Base-by-base conservation (phyloP, 2,329 filamentous ascomycete genomes). In the Ophiostoma quercus region DNA sequence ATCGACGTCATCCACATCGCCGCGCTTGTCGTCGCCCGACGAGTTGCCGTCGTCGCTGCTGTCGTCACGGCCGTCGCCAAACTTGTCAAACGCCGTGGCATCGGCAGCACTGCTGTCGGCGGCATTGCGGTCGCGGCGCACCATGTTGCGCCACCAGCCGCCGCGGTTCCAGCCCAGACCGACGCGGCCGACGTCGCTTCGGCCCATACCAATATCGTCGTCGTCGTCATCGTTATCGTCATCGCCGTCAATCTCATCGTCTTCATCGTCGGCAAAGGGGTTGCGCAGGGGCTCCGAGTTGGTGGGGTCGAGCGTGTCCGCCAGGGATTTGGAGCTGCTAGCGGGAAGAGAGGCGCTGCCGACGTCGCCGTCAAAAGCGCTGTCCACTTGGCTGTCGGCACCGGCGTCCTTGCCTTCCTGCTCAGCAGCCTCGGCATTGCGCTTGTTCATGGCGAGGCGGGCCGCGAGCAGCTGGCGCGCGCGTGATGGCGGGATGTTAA, bases 381-480 rank as follows among this genome's bases (percentile, higher is more conserved):
- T 37, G 16, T 51, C 67, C 0, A 11, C 25, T 22, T 32, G 68
- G 19, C 22, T 32, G 22, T 37, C 41, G 11, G 32, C 25, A 7
- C 37, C 63, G 12, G 54, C 71, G 70, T 81, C 81, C 6, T 79
- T 78, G 2, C 79, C 79, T 32, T 82, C 82, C 8, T 80, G 77
- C 2, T 79, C 79, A 1, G 83, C 75, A 1, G 80, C 80, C 6
- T 83, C 80, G 29, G 82, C 80, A 65, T 79, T 82, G 73, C 87
- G 87, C 78, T 92, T 90, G 74, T 92, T 90, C 79, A 90, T 87
- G 1, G 92, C 87, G 76, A 98, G 84, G 14, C 94, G 88, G 14
- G 92, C 91, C n/a, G 93, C 94, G n/a, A 98, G 86, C 78, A 96
- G 92, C 69, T 92, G 85, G 67, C 94, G 88, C 8, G 94, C 94